Percentiles rank a stretch among this genome's conserved stretches.
Conservation (phyloP, 768 basidiomycete species). For the Nevesoporus exiguus region DNA sequence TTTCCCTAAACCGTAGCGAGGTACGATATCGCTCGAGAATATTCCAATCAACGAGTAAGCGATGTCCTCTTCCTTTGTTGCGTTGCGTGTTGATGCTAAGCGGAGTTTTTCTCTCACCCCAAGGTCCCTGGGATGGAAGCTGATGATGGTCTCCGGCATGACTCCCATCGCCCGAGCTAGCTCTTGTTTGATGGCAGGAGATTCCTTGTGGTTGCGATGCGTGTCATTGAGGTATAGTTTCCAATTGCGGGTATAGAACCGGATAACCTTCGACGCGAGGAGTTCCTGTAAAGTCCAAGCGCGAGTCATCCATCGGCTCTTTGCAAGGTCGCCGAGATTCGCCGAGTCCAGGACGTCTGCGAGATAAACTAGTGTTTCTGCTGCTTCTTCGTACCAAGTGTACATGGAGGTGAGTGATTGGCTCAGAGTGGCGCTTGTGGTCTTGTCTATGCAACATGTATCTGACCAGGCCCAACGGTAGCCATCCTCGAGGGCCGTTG, state of each 20-base stretch:
- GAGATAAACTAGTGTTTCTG: background rate
- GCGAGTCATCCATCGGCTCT: background rate
- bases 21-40: background rate
- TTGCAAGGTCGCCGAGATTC: background rate
- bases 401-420: no score
- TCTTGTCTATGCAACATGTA: background rate
- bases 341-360: background rate
- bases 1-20: no score
- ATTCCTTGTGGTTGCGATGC: background rate
- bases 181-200: background rate
- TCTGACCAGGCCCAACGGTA: background rate
- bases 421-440: no score
- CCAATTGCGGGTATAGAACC: background rate
- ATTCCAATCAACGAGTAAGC: background rate
- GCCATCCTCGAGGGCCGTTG: background rate
- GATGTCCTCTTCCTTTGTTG: background rate
- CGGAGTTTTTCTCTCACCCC: no score
- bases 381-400: background rate
- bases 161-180: background rate
- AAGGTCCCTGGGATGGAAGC: background rate
- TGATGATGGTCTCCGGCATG: background rate
- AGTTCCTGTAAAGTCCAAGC: background rate
- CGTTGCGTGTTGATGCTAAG: background rate
- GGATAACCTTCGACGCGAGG: background rate
- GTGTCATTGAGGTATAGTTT: background rate